A percentile compares a stretch with the other conserved stretches of the same genome.
phyloP scores from a whole-genome alignment of 306 rosid species.

The Trifolium dubium region DNA sequence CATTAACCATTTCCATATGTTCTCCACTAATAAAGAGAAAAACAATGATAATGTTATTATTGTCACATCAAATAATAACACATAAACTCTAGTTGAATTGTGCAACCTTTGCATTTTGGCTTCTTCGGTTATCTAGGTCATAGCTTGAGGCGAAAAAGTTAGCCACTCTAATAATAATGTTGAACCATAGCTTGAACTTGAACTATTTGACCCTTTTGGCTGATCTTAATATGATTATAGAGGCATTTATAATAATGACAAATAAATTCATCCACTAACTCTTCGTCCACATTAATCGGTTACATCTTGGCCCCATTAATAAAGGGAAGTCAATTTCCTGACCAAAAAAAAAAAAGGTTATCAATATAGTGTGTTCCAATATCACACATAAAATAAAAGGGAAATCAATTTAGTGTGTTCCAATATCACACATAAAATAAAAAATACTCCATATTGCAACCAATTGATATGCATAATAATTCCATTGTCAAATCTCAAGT shows the following conservation, averaged over 20 bases:
- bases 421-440: conserved; percentile 37
- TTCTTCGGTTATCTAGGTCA: too few species aligned
- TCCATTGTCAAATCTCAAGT: conserved; percentile 45
- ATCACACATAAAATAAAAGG: conserved; percentile 38
- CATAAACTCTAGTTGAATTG: conserved; percentile 5
- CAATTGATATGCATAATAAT: conserved; percentile 27
- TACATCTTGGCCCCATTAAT: conserved; percentile 81
- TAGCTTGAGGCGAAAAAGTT: too few species aligned
- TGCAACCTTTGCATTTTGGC: not conserved
- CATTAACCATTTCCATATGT: conserved; percentile 40
- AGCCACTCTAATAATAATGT: too few species aligned
- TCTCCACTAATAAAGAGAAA: conserved; percentile 48
- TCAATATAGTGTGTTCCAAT: not conserved
- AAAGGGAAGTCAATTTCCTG: conserved; percentile 49
- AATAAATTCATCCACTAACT: conserved; percentile 44
- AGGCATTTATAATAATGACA: conserved; percentile 40
- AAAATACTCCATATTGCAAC: conserved; percentile 30
- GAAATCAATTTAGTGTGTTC: too few species aligned
- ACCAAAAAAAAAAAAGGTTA: too few species aligned
- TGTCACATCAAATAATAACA: conserved; percentile 39
- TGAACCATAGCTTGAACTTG: too few species aligned
- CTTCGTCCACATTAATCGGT: conserved; percentile 63
- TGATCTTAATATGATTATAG: not conserved
- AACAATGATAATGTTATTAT: conserved; percentile 42
- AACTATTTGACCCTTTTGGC: too few species aligned